phyloP scores from a whole-genome alignment of 2,329 filamentous ascomycete genomes.

The Daldinia sp. region DNA sequence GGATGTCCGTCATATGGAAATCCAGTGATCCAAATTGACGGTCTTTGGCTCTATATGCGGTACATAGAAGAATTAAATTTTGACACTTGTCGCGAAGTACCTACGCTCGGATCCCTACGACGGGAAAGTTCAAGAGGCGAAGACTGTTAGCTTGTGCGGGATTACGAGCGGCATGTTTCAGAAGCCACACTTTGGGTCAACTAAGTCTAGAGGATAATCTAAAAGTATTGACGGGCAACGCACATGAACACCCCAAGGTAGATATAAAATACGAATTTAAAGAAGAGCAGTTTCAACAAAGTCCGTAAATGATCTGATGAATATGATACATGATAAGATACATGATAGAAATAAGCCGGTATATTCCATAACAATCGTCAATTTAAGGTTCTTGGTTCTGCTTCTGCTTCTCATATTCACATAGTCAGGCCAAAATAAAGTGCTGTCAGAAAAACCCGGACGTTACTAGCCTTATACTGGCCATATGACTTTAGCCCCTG shows the following conservation, averaged over 20 bases:
- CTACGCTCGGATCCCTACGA: constrained; percentile 5
- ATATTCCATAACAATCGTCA: neutral
- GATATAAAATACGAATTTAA: neutral
- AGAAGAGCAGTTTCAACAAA: neutral
- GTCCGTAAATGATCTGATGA: neutral
- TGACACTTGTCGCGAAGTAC: neutral
- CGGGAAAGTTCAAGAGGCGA: constrained; percentile 10
- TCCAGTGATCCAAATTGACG: constrained; percentile 10
- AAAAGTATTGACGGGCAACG: constrained; percentile 1
- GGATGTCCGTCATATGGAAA: constrained; percentile 29
- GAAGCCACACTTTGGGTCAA: constrained; percentile 15
- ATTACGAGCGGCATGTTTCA: constrained; percentile 26
- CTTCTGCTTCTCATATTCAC: neutral
- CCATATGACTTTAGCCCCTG: neutral
- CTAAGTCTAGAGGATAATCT: constrained; percentile 11
- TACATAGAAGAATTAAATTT: neutral
- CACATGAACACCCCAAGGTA: constrained; percentile 5
- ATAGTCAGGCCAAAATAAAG: neutral
- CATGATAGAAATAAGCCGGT: neutral
- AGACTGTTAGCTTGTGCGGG: constrained; percentile 11
- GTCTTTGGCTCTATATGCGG: neutral
- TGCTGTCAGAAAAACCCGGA: constrained; percentile 2
- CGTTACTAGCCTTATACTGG: constrained; percentile 12
- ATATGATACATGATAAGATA: no score
- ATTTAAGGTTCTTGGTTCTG: no score